These are phyloP conservation scores for Alternaria infectoria DNA, from an alignment of 2,329 filamentous ascomycete genomes.

Conservation along the genomic window DNA sequence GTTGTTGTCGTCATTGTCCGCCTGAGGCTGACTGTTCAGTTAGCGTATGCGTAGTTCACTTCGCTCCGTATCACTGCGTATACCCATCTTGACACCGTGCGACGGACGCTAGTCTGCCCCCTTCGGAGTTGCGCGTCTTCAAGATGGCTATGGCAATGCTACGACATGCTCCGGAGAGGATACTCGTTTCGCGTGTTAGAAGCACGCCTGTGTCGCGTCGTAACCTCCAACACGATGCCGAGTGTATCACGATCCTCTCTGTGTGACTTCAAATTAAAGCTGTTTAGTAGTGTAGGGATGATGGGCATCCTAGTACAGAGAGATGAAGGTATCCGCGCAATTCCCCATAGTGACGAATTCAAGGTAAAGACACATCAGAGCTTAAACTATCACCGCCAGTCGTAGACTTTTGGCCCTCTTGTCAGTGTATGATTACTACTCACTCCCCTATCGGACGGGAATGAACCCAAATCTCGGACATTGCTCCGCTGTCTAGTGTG, in stretches of 20 bases:
- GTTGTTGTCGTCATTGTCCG: neutral
- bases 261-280: neutral
- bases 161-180: neutral
- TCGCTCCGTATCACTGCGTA: neutral
- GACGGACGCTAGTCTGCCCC: neutral
- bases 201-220: neutral
- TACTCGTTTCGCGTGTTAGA: neutral
- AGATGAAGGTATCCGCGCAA: neutral
- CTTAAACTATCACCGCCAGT: neutral
- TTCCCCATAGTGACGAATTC: neutral
- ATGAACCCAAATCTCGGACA: neutral
- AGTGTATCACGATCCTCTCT: neutral
- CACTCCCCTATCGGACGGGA: neutral
- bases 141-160: neutral
- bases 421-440: neutral
- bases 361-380: neutral
- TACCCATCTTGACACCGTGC: neutral
- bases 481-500: neutral
- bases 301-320: neutral
- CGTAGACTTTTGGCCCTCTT: neutral
- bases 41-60: neutral
- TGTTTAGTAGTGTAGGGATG: neutral
- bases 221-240: neutral
- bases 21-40: neutral
- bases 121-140: neutral